phyloP scores from a whole-genome alignment of 805 yeast species.

The Babjeviella inositovora region DNA sequence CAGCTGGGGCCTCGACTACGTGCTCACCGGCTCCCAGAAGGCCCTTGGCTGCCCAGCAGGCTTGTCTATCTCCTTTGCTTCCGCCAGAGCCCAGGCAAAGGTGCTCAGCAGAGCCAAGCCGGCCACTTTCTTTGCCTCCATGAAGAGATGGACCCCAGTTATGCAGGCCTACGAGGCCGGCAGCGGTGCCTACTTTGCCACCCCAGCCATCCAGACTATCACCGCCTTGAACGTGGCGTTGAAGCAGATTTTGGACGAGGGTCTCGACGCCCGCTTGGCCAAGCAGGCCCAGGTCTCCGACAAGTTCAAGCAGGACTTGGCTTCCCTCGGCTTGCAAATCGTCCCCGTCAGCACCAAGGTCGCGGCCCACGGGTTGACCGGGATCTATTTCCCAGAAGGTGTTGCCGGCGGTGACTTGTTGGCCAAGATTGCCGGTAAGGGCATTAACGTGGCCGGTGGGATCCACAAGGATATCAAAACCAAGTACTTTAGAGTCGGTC shows the following conservation, averaged over 20 bases:
- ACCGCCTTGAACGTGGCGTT: conserved; percentile 70
- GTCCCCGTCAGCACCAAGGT: conserved; percentile 42
- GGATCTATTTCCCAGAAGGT: conserved; percentile 68
- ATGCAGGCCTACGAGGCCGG: conserved; percentile 78
- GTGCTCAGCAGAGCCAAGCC: conserved; percentile 32
- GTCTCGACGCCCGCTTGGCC: conserved; percentile 42
- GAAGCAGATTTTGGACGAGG: conserved; percentile 43
- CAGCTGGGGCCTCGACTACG: conserved; percentile 81
- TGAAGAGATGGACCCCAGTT: conserved; percentile 79
- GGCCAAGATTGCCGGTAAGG: conserved; percentile 37
- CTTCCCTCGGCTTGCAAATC: conserved; percentile 46
- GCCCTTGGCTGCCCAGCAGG: conserved; percentile 95
- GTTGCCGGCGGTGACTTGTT: conserved; percentile 55
- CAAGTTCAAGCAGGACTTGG: conserved; percentile 43
- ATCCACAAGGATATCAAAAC: conserved; percentile 67
- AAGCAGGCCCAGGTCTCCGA: conserved; percentile 48
- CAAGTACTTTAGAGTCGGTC: conserved; percentile 87
- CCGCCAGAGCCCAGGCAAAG: conserved; percentile 56
- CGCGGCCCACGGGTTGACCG: conserved; percentile 83
- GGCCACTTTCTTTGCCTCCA: conserved; percentile 48
- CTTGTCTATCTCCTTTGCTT: conserved; percentile 59
- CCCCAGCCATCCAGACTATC: conserved; percentile 84
- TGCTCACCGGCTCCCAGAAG: conserved; percentile 86
- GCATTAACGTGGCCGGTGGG: conserved; percentile 79
- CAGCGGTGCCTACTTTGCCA: conserved; percentile 77